A percentile compares a stretch with the other conserved stretches of the same genome.
Conservation (phyloP, 352 stramenopile genomes). For the Globisporangium viniferum region DNA sequence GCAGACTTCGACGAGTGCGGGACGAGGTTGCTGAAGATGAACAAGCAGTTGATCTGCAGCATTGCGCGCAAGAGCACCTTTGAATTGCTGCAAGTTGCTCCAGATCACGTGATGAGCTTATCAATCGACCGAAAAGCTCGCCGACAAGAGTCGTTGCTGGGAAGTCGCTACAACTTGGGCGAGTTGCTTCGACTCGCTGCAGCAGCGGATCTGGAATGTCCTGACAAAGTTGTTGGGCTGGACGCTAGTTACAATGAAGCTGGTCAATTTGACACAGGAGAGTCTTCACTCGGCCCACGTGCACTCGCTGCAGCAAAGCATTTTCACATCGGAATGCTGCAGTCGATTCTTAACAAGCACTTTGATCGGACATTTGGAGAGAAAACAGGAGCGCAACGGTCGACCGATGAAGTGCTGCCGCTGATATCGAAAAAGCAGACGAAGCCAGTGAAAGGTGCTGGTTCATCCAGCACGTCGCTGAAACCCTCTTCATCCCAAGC, state of each 20-base stretch:
- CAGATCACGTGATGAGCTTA: slow-evolving; percentile 59
- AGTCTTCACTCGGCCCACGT: background rate
- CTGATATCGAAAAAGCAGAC: slow-evolving; percentile 35
- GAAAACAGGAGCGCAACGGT: slow-evolving; percentile 18
- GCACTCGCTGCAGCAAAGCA: slow-evolving; percentile 11
- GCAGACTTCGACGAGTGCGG: slow-evolving; percentile 38
- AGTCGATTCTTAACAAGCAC: slow-evolving; percentile 49
- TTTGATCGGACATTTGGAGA: slow-evolving; percentile 33
- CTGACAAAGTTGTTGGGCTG: slow-evolving; percentile 31
- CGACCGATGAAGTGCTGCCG: slow-evolving; percentile 19
- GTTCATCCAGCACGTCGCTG: slow-evolving; percentile 16
- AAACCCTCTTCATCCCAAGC: slow-evolving; percentile 22
- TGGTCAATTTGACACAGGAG: slow-evolving; percentile 10
- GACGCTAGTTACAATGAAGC: slow-evolving; percentile 20
- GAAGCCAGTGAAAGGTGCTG: slow-evolving; percentile 27
- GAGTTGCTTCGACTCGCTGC: slow-evolving; percentile 56
- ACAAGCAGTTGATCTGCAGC: slow-evolving; percentile 52
- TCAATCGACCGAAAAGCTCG: slow-evolving; percentile 28
- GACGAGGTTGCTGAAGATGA: slow-evolving; percentile 28
- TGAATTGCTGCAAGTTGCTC: slow-evolving; percentile 48
- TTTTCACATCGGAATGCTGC: slow-evolving; percentile 35
- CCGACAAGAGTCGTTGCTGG: slow-evolving; percentile 18
- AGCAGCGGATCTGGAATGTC: slow-evolving; percentile 48
- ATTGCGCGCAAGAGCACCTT: slow-evolving; percentile 64
- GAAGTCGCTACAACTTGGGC: slow-evolving; percentile 44